Conservation (phyloP, 192 early-diverging fungal species). For the Entomortierella lignicola region DNA sequence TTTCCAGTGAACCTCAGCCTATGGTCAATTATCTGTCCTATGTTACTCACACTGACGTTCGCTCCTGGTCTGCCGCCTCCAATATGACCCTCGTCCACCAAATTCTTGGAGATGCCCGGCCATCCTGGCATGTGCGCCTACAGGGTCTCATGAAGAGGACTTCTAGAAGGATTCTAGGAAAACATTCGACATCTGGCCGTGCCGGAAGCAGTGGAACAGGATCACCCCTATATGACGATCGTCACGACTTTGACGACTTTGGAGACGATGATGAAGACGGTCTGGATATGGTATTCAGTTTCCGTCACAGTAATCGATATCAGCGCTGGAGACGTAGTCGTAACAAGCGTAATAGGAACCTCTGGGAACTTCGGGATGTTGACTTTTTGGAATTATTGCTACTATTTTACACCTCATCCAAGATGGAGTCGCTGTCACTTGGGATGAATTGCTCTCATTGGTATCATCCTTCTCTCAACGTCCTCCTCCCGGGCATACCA, state of each 20-base stretch:
- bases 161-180: slow-evolving; percentile 23
- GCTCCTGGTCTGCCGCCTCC: slow-evolving; percentile 36
- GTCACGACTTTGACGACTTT: slow-evolving; percentile 11
- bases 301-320: not conserved
- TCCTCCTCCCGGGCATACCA: slow-evolving; percentile 25
- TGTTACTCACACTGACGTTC: slow-evolving; percentile 34
- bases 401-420: slow-evolving; percentile 27
- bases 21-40: slow-evolving; percentile 39
- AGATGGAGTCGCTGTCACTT: slow-evolving; percentile 25
- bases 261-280: slow-evolving; percentile 28
- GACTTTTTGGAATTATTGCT: slow-evolving; percentile 33
- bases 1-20: slow-evolving; percentile 27
- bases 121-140: slow-evolving; percentile 26
- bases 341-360: slow-evolving; percentile 27
- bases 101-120: slow-evolving; percentile 30
- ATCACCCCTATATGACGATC: slow-evolving; percentile 4
- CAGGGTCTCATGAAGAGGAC: slow-evolving; percentile 15
- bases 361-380: slow-evolving; percentile 22
- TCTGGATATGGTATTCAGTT: not conserved
- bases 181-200: not conserved
- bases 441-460: slow-evolving; percentile 41
- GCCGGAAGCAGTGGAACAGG: not conserved
- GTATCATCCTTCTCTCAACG: slow-evolving; percentile 39
- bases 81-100: slow-evolving; percentile 37
- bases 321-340: slow-evolving; percentile 21